Evolutionary conservation across 2,329 filamentous ascomycete genomes (phyloP).

Genomic region (Amphichorda felina): DNA sequence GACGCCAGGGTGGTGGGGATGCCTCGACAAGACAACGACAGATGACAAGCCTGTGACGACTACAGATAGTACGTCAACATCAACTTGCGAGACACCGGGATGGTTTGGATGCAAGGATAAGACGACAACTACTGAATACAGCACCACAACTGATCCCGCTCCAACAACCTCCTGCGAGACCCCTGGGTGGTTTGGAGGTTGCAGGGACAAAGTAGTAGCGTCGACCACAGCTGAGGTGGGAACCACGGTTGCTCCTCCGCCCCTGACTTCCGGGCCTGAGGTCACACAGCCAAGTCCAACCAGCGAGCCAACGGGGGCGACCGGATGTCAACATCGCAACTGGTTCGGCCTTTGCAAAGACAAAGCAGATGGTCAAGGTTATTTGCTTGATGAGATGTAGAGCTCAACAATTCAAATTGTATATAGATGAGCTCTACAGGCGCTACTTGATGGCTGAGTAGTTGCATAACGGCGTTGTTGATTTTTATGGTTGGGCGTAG

Average conservation of each 20-base stretch:
- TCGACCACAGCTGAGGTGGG: conserved; percentile 12
- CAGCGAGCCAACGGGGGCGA: background rate
- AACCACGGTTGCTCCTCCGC: background rate
- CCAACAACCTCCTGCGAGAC: conserved; percentile 29
- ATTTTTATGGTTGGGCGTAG: too few species aligned
- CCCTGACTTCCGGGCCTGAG: conserved; percentile 4
- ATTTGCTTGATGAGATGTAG: conserved; percentile 7
- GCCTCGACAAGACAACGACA: conserved; percentile 46
- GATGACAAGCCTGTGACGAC: conserved; percentile 18
- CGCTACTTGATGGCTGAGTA: too few species aligned
- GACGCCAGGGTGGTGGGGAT: conserved; percentile 91
- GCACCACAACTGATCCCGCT: conserved; percentile 6
- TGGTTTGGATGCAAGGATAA: conserved; percentile 46
- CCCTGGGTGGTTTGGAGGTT: conserved; percentile 44
- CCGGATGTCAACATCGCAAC: conserved; percentile 4
- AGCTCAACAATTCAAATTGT: too few species aligned
- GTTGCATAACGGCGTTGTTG: too few species aligned
- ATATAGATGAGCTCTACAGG: too few species aligned
- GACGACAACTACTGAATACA: conserved; percentile 8
- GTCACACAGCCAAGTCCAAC: background rate
- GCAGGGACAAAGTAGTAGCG: conserved; percentile 23
- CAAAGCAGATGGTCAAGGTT: conserved; percentile 25
- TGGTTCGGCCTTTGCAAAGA: conserved; percentile 6
- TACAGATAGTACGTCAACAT: conserved; percentile 28
- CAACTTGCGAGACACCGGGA: conserved; percentile 39